Evolutionary conservation across 306 rosid genomes (phyloP), one percentile per base, ranked within the genome.

Genomic region (Citrullus mucosospermus): DNA sequence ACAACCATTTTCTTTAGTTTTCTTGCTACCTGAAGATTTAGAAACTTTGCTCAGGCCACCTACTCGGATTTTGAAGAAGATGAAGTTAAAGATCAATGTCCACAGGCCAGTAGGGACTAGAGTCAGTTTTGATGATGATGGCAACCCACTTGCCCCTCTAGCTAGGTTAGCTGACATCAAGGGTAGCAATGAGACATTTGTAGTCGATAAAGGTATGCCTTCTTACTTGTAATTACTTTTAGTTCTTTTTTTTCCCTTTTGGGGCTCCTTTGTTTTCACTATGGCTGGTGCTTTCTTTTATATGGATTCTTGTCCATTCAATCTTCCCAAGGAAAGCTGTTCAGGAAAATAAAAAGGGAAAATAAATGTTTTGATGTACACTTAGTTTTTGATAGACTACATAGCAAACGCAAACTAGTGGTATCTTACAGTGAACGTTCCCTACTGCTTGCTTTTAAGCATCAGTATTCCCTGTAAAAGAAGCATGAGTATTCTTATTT

Each of bases 121-220:
- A 77, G 89, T 87, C n/a, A 91, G 91, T 57, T 92, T 91, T 81
- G 99, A 95, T 14, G 99, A 95, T 25, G 96, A 95, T 25, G 96
- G 97, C 75, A 86, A 92, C 84, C 78, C 89, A 58, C 85, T 92
- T 74, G 86, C 91, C 28, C 98, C 97, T 3, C 85, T 94, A 63
- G 97, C 95, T 3, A 86, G 85, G 87, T 72, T 92, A 55, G 96
- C 98, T 41, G 91, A 86, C 76, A 82, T 81, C 9, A 83, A 87
- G 6, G 76, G 80, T 63, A 85, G 78, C 76, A 63, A 71, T 70
- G 90, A 82, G 59, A 15, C 88, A 9, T 39, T 81, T 72, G 30
- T 77, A 68, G 85, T 88, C 72, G 98, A 95, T 83, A 86, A 87
- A 80, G 96, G 98, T 91, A 83, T 78, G 34, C 53, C 22, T 56